These are phyloP conservation scores for Aspergillus arachidicola DNA, from an alignment of 2,329 filamentous ascomycete species.

Conservation along the genomic window DNA sequence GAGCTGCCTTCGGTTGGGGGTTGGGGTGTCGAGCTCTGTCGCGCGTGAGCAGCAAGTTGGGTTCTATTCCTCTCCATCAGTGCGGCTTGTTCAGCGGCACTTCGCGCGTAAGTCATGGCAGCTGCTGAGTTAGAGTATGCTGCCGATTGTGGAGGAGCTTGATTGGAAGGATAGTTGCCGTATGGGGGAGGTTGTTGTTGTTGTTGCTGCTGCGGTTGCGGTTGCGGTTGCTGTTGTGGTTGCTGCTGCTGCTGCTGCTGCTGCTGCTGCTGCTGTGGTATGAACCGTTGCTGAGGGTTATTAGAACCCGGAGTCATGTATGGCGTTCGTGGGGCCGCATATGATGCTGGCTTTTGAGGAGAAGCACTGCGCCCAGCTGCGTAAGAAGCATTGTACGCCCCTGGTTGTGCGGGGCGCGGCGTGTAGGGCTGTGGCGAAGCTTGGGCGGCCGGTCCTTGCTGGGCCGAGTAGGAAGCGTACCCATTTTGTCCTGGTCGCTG, in stretches of 20 bases:
- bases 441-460: slow-evolving; percentile 33
- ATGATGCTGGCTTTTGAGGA: slow-evolving; percentile 36
- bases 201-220: not conserved
- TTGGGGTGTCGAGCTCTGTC: slow-evolving; percentile 40
- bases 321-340: slow-evolving; percentile 37
- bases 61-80: slow-evolving; percentile 42
- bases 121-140: slow-evolving; percentile 39
- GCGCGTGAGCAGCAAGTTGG: slow-evolving; percentile 36
- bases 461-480: slow-evolving; percentile 33
- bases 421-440: slow-evolving; percentile 40
- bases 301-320: slow-evolving; percentile 36
- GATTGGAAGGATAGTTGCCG: slow-evolving; percentile 33
- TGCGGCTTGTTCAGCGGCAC: slow-evolving; percentile 43
- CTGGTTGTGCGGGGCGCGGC: slow-evolving; percentile 37
- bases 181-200: slow-evolving; percentile 26
- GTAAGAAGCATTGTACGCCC: slow-evolving; percentile 31
- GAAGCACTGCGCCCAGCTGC: slow-evolving; percentile 32
- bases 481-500: slow-evolving; percentile 45
- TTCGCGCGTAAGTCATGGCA: slow-evolving; percentile 40
- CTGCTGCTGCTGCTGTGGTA: slow-evolving; percentile 20
- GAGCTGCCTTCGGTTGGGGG: slow-evolving; percentile 31
- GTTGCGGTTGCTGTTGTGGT: not conserved
- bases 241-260: not conserved
- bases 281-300: slow-evolving; percentile 35
- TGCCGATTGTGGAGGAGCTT: slow-evolving; percentile 31